Evolutionary conservation across 2,329 filamentous ascomycete genomes (phyloP), one percentile per base, ranked within the genome.

Genomic region (Trichoderma koningii): DNA sequence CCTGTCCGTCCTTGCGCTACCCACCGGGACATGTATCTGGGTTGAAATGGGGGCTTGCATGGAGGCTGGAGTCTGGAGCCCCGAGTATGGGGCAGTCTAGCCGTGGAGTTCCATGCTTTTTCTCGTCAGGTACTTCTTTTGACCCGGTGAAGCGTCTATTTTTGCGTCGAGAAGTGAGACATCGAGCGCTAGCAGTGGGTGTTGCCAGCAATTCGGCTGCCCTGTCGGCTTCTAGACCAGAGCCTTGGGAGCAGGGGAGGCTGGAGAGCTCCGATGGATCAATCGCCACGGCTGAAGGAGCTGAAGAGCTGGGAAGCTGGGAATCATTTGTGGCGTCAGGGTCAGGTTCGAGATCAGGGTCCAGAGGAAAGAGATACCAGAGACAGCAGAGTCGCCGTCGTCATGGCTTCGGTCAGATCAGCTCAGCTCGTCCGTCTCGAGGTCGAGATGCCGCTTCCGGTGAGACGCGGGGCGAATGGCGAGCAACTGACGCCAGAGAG

Each of bases 111-210:
- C 38, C 53, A 23, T 28, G 38, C 21, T n/a, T 45, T 44, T 44
- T 7, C 23, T 23, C 23, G 15, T 28, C 30, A 15, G 2, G 17
- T 19, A 2, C 23, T 28, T 50, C 23, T 50, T 28, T 28, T 50
- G 19, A 21, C 23, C 47, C 47, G 12, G 9, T n/a, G 53, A 56
- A 44, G 53, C 53, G 44, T 44, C 53, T 56, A 56, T 56, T 56
- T 56, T 56, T 56, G 38, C 53, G 15, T 45, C 38, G 28, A 9
- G 7, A 38, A 14, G 38, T 56, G 53, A 56, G 53, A 56, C 53
- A 56, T 44, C 19, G 38, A 28, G 53, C 53, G 53, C 53, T 44
- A 28, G 5, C 1, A 5, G 28, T 30, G 9, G 28, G 34, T 12
- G 28, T 56, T 23, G 38, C 21, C 21, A 30, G 10, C 26, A 44